Base-by-base conservation (phyloP, 2,329 filamentous ascomycete genomes). In the Cladophialophora yegresii region DNA sequence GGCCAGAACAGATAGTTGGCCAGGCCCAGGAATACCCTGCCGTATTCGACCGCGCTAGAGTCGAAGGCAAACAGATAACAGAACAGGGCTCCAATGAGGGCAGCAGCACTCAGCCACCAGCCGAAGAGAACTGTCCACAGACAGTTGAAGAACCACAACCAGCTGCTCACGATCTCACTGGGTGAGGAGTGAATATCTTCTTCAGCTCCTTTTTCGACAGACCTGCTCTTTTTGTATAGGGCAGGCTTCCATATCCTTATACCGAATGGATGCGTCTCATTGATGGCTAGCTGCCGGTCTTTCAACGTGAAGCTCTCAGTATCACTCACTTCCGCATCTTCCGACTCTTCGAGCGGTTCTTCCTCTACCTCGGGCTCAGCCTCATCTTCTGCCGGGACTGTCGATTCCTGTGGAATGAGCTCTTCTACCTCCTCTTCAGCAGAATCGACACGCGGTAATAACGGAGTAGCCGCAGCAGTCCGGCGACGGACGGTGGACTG, bases 181-280 rank as follows among this genome's bases (percentile, higher is more conserved):
- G 95, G 95, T 1, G 91, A 88, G 2, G 93, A 98, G 79, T 99
- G 95, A 64, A 99, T 98, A 76, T 99, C 95, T 13, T 90, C 93
- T 78, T 98, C 93, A 5, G 95, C 95, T 54, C 89, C 96, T 77
- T 96, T 95, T 76, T 98, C 92, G 43, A 99, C 96, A 0, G 95
- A 99, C 62, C 95, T 88, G 72, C 90, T 89, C 78, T 99, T 99
- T 79, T 99, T 99, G 84, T 99, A 99, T 68, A 99, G 78, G 1
- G 95, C 96, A 50, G 95, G 95, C 77, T 99, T 99, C 95, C 95
- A 99, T 68, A 99, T 91, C 75, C 96, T 88, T 75, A 99, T 98
- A 82, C 95, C 95, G 73, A 99, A 99, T 0, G 95, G 95, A 82
- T 99, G 95, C 0, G 95, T 99, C 76, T 96, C 89, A 79, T 99